phyloP scores from a whole-genome alignment of 2,329 filamentous ascomycete genomes.

The Curvularia sp. region DNA sequence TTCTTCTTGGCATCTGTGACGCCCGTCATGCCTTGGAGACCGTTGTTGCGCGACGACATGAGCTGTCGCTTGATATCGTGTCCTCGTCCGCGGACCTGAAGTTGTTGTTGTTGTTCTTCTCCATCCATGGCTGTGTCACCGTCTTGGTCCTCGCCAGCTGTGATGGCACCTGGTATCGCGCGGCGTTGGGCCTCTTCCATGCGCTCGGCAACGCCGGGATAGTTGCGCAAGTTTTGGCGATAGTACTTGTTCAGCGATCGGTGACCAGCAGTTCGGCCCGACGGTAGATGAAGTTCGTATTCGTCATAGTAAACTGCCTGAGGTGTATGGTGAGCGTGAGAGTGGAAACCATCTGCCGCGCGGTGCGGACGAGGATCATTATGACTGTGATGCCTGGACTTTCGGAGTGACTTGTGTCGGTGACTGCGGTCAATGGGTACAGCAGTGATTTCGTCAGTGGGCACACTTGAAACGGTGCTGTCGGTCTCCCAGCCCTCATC shows the following conservation, averaged over 20 bases:
- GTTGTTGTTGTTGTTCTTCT: slow-evolving; percentile 27
- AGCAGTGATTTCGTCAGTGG: slow-evolving; percentile 81
- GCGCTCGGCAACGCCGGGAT: slow-evolving; percentile 81
- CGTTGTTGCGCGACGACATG: slow-evolving; percentile 72
- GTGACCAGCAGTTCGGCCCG: slow-evolving; percentile 87
- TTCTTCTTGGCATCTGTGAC: slow-evolving; percentile 78
- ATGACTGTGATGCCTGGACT: slow-evolving; percentile 78
- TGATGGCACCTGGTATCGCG: slow-evolving; percentile 52
- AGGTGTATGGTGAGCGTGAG: slow-evolving; percentile 75
- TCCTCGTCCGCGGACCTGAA: slow-evolving; percentile 34
- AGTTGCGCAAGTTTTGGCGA: slow-evolving; percentile 87
- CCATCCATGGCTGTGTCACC: slow-evolving; percentile 43
- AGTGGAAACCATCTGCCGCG: slow-evolving; percentile 79
- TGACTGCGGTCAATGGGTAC: slow-evolving; percentile 78
- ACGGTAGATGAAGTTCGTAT: slow-evolving; percentile 90
- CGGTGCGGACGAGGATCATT: slow-evolving; percentile 75
- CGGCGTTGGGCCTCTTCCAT: slow-evolving; percentile 66
- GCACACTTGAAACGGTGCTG: slow-evolving; percentile 82
- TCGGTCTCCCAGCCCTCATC: slow-evolving; percentile 96
- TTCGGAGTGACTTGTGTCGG: slow-evolving; percentile 74
- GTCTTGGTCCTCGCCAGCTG: slow-evolving; percentile 57
- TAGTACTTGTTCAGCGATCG: slow-evolving; percentile 87
- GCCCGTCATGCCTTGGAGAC: slow-evolving; percentile 77
- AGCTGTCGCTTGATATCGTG: slow-evolving; percentile 46
- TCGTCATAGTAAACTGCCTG: slow-evolving; percentile 89